These are phyloP conservation scores for Calonectria honghensis DNA, from an alignment of 2,329 filamentous ascomycete genomes.

Conservation along the genomic window DNA sequence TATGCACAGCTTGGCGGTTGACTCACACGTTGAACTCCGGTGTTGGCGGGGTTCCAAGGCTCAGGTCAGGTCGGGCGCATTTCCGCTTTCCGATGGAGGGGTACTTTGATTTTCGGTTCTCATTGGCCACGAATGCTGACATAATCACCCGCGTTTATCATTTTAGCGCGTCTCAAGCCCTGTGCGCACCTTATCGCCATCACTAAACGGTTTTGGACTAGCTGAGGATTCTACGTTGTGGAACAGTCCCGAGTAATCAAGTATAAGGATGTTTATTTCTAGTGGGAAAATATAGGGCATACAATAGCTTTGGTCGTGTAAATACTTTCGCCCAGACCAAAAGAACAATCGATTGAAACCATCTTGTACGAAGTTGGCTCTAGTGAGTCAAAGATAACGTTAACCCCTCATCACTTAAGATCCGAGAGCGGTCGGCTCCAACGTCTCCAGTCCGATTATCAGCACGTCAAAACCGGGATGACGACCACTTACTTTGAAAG, in stretches of 20 bases:
- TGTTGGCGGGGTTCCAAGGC: conserved; percentile 37
- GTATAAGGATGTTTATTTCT: background rate
- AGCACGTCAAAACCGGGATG: background rate
- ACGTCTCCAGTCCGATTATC: background rate
- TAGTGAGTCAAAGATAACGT: background rate
- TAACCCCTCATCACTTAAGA: conserved; percentile 1
- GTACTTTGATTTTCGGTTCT: background rate
- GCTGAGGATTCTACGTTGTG: background rate
- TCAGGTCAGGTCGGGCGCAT: conserved; percentile 28
- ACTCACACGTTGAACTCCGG: conserved; percentile 36
- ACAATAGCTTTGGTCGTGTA: background rate
- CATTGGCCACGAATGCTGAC: conserved; percentile 21
- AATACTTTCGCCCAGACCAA: background rate
- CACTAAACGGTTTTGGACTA: background rate
- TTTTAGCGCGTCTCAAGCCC: conserved; percentile 22
- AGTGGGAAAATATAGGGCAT: background rate
- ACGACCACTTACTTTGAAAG: background rate
- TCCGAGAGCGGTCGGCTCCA: background rate
- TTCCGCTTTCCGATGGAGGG: conserved; percentile 36
- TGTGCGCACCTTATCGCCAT: background rate
- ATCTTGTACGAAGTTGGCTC: background rate
- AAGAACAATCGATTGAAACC: background rate
- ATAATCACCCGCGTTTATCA: conserved; percentile 37
- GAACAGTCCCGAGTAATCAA: background rate
- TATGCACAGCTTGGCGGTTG: conserved; percentile 29